Conservation (phyloP, 2,329 filamentous ascomycete species). For the Fusarium sp. region DNA sequence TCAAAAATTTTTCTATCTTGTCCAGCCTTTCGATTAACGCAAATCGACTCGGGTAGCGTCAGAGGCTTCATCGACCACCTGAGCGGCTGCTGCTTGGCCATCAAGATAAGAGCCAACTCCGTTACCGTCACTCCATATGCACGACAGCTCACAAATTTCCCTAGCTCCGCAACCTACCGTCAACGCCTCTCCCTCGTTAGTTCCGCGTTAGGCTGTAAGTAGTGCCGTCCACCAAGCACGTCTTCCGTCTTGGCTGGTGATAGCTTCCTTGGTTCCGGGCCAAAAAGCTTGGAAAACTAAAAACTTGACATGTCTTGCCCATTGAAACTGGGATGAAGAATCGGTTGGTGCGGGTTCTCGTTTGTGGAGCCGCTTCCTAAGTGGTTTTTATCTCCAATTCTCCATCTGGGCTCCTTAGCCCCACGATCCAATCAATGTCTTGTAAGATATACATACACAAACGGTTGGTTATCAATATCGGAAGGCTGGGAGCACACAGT, state of each 20-base stretch:
- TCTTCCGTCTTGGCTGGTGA: slow-evolving; percentile 20
- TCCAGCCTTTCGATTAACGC: neutral
- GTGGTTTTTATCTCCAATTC: neutral
- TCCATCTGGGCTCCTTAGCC: neutral
- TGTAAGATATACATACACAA: neutral
- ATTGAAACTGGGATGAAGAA: slow-evolving; percentile 26
- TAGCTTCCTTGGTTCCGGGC: slow-evolving; percentile 20
- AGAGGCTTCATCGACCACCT: slow-evolving; percentile 1
- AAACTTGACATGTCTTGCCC: slow-evolving; percentile 16
- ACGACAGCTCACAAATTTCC: slow-evolving; percentile 25
- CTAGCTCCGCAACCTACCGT: slow-evolving; percentile 14
- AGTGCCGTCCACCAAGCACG: slow-evolving; percentile 5
- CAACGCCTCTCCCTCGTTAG: slow-evolving; percentile 39
- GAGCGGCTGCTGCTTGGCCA: neutral
- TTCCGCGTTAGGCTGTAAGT: slow-evolving; percentile 17
- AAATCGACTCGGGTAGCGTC: neutral
- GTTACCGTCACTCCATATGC: slow-evolving; percentile 19
- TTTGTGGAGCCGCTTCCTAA: slow-evolving; percentile 6
- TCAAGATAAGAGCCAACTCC: slow-evolving; percentile 10
- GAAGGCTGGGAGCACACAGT: slow-evolving; percentile 14
- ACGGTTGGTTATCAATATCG: neutral
- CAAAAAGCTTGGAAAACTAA: slow-evolving; percentile 17
- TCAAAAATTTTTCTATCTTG: neutral
- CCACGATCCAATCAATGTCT: neutral
- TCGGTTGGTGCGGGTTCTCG: slow-evolving; percentile 16